Base-by-base conservation (phyloP, 2,329 filamentous ascomycete genomes). In the Chrysoporthe puriensis region DNA sequence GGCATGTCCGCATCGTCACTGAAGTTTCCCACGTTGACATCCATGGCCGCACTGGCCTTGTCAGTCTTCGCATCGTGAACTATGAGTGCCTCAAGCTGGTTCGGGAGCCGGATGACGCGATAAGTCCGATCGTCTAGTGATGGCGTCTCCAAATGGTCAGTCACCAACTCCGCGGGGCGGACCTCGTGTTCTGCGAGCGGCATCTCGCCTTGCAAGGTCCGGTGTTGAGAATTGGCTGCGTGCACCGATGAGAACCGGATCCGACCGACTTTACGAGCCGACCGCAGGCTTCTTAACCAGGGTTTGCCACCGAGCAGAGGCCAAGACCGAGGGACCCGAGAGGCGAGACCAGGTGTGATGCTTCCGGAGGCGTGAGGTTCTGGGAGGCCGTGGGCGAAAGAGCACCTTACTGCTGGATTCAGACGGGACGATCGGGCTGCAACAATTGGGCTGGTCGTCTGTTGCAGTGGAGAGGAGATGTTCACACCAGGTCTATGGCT, bases 1-100 rank as follows among this genome's bases (percentile, higher is more conserved):
- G 93, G 94, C 88, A 98, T 94, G 73, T 94, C 92, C 72, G 91
- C 88, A 72, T 92, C 89, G 76, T 99, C 96, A 76, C 92, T 96
- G 82, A 97, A 97, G 79, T 93, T 96, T 70, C 96, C 96, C 46
- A 97, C 95, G 78, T 97, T 94, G 76, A 98, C 94, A 77, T 98
- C 96, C 76, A 98, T 89, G 62, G 95, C 92, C 11, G 95, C 96
- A 75, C 94, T 97, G 71, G 96, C 94, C 85, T 98, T 98, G 84
- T 99, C 96, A 8, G 96, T 97, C 70, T 96, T 91, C 1, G 92
- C 88, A 80, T 99, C 96, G 77, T 98, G 95, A 66, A 98, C 96
- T 62, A 99, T 82, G 21, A 99, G 84, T 8, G 90, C 95, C 83
- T 99, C 95, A 18, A 99, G 87, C 78, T 94, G 86, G 79, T 99